Conservation (phyloP, 345 rosid species). For the Raphanus raphanistrum region DNA sequence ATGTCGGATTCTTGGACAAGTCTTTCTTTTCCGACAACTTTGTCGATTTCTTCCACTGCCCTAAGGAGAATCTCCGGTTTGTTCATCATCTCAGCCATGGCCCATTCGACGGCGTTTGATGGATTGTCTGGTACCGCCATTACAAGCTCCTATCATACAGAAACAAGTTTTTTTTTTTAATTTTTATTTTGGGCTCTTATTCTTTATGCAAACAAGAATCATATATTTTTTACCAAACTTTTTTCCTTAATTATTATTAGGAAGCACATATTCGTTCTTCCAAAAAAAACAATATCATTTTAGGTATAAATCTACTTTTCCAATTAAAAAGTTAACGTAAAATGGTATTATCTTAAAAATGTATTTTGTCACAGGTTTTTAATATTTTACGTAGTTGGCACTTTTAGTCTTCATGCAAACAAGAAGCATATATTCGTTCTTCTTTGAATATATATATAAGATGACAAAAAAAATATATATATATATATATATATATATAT, state of each 20-base stretch:
- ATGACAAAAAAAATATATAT: no score
- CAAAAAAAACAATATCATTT: not conserved
- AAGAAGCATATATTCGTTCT: not conserved
- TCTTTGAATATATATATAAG: not conserved
- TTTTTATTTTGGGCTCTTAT: not conserved
- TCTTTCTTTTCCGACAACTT: constrained; percentile 43
- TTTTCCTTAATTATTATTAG: not conserved
- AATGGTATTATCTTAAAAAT: not conserved
- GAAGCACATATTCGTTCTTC: not conserved
- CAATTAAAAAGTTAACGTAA: not conserved
- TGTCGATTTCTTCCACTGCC: constrained; percentile 42
- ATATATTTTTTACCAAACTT: not conserved
- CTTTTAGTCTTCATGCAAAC: not conserved
- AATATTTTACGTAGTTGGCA: not conserved
- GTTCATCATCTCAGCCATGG: constrained; percentile 44
- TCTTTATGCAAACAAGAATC: not conserved
- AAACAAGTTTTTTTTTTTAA: not conserved
- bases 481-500: not conserved
- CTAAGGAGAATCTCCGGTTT: constrained; percentile 39
- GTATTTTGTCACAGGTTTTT: not conserved
- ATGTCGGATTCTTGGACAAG: constrained; percentile 46
- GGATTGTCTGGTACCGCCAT: constrained; percentile 47
- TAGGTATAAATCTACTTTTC: not conserved
- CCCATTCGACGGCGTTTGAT: constrained; percentile 46
- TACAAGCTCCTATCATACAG: constrained; percentile 36